phyloP scores from a whole-genome alignment of 2,329 filamentous ascomycete species.

The Paraphaeosphaeria minitans region DNA sequence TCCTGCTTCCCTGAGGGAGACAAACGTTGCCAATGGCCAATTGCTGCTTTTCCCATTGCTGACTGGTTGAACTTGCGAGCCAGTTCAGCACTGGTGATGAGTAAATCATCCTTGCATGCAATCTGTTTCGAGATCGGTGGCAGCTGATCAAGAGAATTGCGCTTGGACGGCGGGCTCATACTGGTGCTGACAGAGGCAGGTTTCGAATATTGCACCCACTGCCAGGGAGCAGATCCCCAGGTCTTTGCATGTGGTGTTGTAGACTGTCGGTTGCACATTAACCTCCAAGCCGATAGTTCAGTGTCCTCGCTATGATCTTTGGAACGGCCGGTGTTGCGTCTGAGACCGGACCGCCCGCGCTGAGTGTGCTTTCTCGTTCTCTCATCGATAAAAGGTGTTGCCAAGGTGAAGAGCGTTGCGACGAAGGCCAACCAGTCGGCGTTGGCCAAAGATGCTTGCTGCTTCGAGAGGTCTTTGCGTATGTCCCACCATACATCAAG shows the following conservation, averaged over 20 bases:
- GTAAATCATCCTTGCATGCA: slow-evolving; percentile 31
- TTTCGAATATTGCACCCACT: slow-evolving; percentile 38
- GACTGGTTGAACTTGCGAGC: slow-evolving; percentile 44
- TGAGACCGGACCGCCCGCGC: slow-evolving; percentile 25
- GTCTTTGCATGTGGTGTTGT: slow-evolving; percentile 31
- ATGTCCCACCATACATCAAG: slow-evolving; percentile 48
- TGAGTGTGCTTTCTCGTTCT: slow-evolving; percentile 27
- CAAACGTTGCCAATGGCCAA: slow-evolving; percentile 61
- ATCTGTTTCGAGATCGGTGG: slow-evolving; percentile 34
- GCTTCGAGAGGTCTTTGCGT: slow-evolving; percentile 27
- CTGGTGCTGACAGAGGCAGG: slow-evolving; percentile 23
- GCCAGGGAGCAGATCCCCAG: slow-evolving; percentile 42
- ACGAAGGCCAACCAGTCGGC: slow-evolving; percentile 49
- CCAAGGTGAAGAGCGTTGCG: slow-evolving; percentile 47
- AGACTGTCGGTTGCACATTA: slow-evolving; percentile 41
- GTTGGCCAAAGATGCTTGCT: slow-evolving; percentile 17
- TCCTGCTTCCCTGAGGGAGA: slow-evolving; percentile 48
- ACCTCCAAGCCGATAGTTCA: slow-evolving; percentile 37
- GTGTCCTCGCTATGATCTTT: slow-evolving; percentile 30
- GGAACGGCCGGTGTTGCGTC: slow-evolving; percentile 32
- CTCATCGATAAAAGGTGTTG: slow-evolving; percentile 43
- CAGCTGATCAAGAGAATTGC: slow-evolving; percentile 17
- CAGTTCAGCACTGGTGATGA: slow-evolving; percentile 35
- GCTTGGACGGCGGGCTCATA: slow-evolving; percentile 31
- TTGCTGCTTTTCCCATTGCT: slow-evolving; percentile 45